Conservation (phyloP, 768 basidiomycete species). For the Omphalotus guepiniiformis region DNA sequence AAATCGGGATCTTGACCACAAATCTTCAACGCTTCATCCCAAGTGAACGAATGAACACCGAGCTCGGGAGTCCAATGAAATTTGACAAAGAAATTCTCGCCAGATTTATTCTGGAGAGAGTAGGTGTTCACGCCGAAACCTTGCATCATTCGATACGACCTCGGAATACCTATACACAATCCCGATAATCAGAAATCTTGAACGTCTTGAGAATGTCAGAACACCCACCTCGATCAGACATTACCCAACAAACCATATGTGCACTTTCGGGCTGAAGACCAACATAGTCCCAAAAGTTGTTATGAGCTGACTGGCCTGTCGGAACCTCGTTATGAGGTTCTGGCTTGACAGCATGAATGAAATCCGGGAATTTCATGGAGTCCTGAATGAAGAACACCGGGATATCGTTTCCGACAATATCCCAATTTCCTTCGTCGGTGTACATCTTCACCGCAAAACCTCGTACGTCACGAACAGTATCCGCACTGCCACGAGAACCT, state of each 20-base stretch:
- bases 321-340: slow-evolving; percentile 83
- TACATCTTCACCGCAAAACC: slow-evolving; percentile 86
- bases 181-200: neutral
- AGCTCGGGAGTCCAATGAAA: slow-evolving; percentile 82
- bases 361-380: slow-evolving; percentile 81
- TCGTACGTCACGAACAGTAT: slow-evolving; percentile 79
- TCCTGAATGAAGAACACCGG: slow-evolving; percentile 83
- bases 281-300: slow-evolving; percentile 87
- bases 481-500: slow-evolving; percentile 76
- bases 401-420: slow-evolving; percentile 81
- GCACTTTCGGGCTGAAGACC: slow-evolving; percentile 67
- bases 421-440: slow-evolving; percentile 67
- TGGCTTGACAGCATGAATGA: slow-evolving; percentile 82
- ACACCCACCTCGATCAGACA: slow-evolving; percentile 65
- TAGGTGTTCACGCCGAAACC: slow-evolving; percentile 87
- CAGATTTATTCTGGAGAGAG: slow-evolving; percentile 62
- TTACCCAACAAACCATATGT: slow-evolving; percentile 79
- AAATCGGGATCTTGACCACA: slow-evolving; percentile 84
- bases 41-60: slow-evolving; percentile 77
- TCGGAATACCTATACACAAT: slow-evolving; percentile 53
- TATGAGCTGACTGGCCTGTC: slow-evolving; percentile 65
- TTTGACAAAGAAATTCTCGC: slow-evolving; percentile 79
- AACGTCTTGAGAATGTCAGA: neutral
- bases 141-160: slow-evolving; percentile 87
- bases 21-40: slow-evolving; percentile 90